phyloP scores from a whole-genome alignment of 1,284 basidiomycete species.

The Anthracocystis walkeri region DNA sequence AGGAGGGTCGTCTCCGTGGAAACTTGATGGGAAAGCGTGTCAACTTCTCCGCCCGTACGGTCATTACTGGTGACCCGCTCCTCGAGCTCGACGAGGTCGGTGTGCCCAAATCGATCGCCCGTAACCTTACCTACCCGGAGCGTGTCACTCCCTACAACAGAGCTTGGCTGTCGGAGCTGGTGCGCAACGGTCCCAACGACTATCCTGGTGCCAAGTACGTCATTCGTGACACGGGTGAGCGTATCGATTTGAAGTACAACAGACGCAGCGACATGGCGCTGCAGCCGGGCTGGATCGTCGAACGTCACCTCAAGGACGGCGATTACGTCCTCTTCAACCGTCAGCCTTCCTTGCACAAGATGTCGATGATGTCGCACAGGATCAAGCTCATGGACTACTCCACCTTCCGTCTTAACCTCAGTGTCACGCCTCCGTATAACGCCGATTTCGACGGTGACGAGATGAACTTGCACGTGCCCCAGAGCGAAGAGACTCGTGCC shows the following conservation, averaged over 20 bases:
- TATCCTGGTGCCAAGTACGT: constrained; percentile 98
- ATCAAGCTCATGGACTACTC: constrained; percentile 98
- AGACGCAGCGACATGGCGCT: constrained; percentile 92
- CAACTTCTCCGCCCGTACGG: constrained; percentile 98
- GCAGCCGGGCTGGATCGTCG: constrained; percentile 99
- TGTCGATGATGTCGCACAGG: constrained; percentile 99
- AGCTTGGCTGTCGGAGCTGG: constrained; percentile 90
- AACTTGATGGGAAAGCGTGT: constrained; percentile 99
- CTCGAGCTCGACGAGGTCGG: constrained; percentile 96
- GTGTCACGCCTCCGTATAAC: constrained; percentile 75
- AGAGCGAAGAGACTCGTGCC: constrained; percentile 98
- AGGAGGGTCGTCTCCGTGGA: constrained; percentile 96
- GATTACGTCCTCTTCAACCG: constrained; percentile 94
- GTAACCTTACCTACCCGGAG: constrained; percentile 98
- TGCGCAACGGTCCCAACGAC: constrained; percentile 93
- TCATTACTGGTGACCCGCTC: constrained; percentile 99
- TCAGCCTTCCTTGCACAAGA: constrained; percentile 97
- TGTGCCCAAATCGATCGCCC: constrained; percentile 95
- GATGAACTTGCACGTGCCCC: constrained; percentile 96
- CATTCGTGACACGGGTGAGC: constrained; percentile 96
- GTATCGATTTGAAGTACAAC: constrained; percentile 91
- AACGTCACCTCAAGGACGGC: constrained; percentile 96
- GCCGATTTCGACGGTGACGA: constrained; percentile 94
- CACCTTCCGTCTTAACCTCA: constrained; percentile 96
- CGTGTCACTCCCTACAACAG: constrained; percentile 99